Conservation (phyloP, 352 stramenopile species). For the Plasmopara halstedii region DNA sequence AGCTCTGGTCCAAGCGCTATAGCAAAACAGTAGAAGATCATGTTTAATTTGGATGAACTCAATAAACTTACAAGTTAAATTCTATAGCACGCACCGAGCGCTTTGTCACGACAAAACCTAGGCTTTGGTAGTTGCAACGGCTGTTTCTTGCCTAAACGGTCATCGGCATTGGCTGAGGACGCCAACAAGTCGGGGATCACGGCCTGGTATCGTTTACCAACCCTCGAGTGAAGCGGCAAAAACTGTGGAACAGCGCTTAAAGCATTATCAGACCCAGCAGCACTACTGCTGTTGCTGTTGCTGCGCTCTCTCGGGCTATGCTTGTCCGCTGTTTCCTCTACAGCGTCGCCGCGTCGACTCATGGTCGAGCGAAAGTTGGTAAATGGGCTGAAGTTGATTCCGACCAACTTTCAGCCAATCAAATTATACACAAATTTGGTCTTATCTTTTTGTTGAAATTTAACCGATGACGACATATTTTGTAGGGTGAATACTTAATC, state of each 20-base stretch:
- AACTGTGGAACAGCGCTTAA: constrained; percentile 32
- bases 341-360: constrained; percentile 19
- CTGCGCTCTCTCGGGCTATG: constrained; percentile 20
- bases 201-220: constrained; percentile 79
- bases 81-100: constrained; percentile 29
- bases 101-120: constrained; percentile 42
- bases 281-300: constrained; percentile 15
- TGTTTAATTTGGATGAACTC: constrained; percentile 1
- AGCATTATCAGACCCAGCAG: constrained; percentile 2
- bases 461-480: not conserved
- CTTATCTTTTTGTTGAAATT: not conserved
- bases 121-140: constrained; percentile 21
- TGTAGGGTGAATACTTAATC: constrained; percentile 3
- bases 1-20: constrained; percentile 51
- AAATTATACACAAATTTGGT: not conserved
- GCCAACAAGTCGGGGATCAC: constrained; percentile 45
- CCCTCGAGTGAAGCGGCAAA: constrained; percentile 59
- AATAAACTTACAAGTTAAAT: too few relatives aligned
- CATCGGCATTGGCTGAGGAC: constrained; percentile 7
- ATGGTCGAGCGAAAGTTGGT: constrained; percentile 16
- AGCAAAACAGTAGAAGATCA: constrained; percentile 1
- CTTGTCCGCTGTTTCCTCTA: constrained; percentile 8
- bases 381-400: constrained; percentile 12
- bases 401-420: constrained; percentile 5
- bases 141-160: constrained; percentile 24